A percentile compares a stretch with the other conserved stretches of the same genome.
These are phyloP conservation scores for Fusarium denticulatum DNA, from an alignment of 2,329 filamentous ascomycete genomes.

Conservation along the genomic window DNA sequence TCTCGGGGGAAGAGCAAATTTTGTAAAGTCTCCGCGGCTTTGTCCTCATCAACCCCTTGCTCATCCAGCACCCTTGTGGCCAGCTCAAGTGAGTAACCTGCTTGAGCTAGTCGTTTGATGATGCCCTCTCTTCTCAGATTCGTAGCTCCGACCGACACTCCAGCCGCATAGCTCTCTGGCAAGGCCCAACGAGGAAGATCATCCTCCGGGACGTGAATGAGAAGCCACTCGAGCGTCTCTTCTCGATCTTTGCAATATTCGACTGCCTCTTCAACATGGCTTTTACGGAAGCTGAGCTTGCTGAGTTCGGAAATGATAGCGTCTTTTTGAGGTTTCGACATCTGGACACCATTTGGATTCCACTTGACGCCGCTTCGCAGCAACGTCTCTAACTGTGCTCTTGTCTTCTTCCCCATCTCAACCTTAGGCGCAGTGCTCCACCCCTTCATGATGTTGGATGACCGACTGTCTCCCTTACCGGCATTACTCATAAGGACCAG, in stretches of 20 bases:
- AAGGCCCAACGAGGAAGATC: slow-evolving; percentile 93
- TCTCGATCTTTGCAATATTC: slow-evolving; percentile 90
- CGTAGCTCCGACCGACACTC: slow-evolving; percentile 84
- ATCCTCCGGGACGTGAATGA: slow-evolving; percentile 97
- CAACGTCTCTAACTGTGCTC: slow-evolving; percentile 81
- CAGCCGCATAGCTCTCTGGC: slow-evolving; percentile 90
- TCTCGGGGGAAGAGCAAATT: slow-evolving; percentile 50
- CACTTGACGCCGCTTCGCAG: slow-evolving; percentile 82
- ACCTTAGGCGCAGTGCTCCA: slow-evolving; percentile 90
- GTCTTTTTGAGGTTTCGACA: slow-evolving; percentile 66
- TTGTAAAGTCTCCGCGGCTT: slow-evolving; percentile 84
- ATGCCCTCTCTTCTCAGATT: slow-evolving; percentile 84
- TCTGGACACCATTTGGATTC: slow-evolving; percentile 81
- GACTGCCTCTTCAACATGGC: slow-evolving; percentile 88
- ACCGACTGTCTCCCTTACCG: slow-evolving; percentile 45
- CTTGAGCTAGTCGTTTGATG: slow-evolving; percentile 81
- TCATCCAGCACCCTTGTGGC: slow-evolving; percentile 81
- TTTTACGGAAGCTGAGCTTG: slow-evolving; percentile 85
- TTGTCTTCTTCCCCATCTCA: slow-evolving; percentile 87
- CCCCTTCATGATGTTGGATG: slow-evolving; percentile 68
- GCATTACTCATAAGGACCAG: slow-evolving; percentile 62
- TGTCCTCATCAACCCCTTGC: slow-evolving; percentile 75
- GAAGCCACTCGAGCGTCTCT: slow-evolving; percentile 93
- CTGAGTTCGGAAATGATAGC: slow-evolving; percentile 77
- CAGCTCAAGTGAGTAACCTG: slow-evolving; percentile 86